phyloP scores from a whole-genome alignment of 2,329 filamentous ascomycete genomes.

The Penicillium italicum region DNA sequence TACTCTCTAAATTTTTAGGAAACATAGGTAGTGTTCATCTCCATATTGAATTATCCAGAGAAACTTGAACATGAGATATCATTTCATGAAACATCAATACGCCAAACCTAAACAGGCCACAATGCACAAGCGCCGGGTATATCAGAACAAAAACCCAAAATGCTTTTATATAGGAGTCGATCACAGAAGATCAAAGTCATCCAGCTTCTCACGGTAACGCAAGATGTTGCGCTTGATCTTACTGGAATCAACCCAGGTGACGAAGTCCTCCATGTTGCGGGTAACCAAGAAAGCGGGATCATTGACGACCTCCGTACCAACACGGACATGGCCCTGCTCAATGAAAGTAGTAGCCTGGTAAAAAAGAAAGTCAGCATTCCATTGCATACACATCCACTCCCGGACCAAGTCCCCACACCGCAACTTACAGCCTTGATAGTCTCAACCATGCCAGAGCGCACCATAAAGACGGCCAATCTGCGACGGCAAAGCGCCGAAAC shows the following conservation, averaged over 20 bases:
- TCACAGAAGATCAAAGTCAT: slow-evolving; percentile 89
- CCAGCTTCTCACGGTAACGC: slow-evolving; percentile 89
- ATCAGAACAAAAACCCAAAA: slow-evolving; percentile 23
- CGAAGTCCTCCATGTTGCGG: slow-evolving; percentile 87
- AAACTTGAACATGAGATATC: slow-evolving; percentile 1
- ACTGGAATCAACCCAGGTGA: slow-evolving; percentile 92
- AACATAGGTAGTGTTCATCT: background rate
- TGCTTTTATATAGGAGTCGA: slow-evolving; percentile 11
- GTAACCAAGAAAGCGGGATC: slow-evolving; percentile 89
- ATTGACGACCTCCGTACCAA: slow-evolving; percentile 84
- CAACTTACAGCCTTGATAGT: slow-evolving; percentile 68
- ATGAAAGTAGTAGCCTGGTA: slow-evolving; percentile 65
- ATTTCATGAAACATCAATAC: slow-evolving; percentile 9
- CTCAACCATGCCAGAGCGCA: slow-evolving; percentile 84
- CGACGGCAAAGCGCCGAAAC: slow-evolving; percentile 85
- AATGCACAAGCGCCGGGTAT: slow-evolving; percentile 27
- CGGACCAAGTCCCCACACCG: background rate
- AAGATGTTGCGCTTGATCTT: slow-evolving; percentile 97
- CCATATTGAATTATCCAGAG: background rate
- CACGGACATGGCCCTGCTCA: slow-evolving; percentile 89
- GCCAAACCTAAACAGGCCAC: slow-evolving; percentile 10
- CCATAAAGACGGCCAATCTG: slow-evolving; percentile 86
- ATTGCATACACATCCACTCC: background rate
- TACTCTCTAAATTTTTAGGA: background rate
- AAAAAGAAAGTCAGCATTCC: background rate